A percentile compares a stretch with the other conserved stretches of the same genome.
phyloP scores from a whole-genome alignment of 768 basidiomycete genomes.

The Stropharia rugosoannulata region DNA sequence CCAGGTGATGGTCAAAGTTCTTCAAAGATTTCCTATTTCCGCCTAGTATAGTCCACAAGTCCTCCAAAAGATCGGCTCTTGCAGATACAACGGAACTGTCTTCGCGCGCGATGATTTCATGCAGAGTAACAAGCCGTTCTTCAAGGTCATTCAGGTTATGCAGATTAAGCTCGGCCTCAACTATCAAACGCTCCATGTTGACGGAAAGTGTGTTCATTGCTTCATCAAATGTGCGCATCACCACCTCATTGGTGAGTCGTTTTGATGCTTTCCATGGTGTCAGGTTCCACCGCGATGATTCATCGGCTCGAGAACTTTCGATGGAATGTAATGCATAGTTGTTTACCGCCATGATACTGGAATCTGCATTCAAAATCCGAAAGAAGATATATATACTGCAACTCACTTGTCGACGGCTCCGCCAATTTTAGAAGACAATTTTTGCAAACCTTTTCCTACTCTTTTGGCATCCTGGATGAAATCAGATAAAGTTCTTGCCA shows the following conservation, averaged over 20 bases:
- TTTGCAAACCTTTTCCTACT: constrained; percentile 59
- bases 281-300: constrained; percentile 31
- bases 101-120: constrained; percentile 63
- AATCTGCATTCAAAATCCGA: constrained; percentile 1
- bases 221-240: constrained; percentile 54
- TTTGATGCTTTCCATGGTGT: constrained; percentile 36
- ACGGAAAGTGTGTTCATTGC: constrained; percentile 60
- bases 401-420: constrained; percentile 74
- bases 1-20: constrained; percentile 50
- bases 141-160: constrained; percentile 63
- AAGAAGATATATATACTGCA: neutral
- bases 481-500: constrained; percentile 49
- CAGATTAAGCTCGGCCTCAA: constrained; percentile 65
- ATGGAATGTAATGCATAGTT: constrained; percentile 67
- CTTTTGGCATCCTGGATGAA: constrained; percentile 65
- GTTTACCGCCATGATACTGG: constrained; percentile 72
- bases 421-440: constrained; percentile 62
- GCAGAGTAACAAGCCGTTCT: constrained; percentile 51
- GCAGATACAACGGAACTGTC: constrained; percentile 42
- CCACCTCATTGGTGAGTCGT: constrained; percentile 39
- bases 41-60: constrained; percentile 71
- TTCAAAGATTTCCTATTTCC: constrained; percentile 52
- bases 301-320: constrained; percentile 36
- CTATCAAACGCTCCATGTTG: constrained; percentile 52
- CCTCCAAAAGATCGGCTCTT: constrained; percentile 54